These are phyloP conservation scores for Phoenix roebelenii DNA, from an alignment of 176 grass and related monocot genomes.

Conservation along the genomic window DNA sequence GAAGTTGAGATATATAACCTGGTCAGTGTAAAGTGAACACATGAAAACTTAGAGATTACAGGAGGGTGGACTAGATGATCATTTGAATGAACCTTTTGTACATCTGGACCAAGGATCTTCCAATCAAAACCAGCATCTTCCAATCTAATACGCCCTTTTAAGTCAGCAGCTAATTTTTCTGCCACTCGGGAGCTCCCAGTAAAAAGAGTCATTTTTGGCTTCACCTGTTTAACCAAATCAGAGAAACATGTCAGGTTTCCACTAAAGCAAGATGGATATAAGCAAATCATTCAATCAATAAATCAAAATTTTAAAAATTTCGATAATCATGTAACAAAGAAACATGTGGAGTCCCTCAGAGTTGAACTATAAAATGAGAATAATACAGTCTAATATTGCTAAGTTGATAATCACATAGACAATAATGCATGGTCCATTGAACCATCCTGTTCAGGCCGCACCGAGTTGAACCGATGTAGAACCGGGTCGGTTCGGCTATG, in stretches of 20 bases:
- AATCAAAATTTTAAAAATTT: no score
- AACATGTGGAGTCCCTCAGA: no score
- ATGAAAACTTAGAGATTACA: neutral
- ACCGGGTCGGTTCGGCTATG: no score
- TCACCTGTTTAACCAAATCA: constrained; percentile 36
- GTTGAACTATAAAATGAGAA: no score
- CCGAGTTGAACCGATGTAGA: no score
- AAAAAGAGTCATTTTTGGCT: constrained; percentile 92
- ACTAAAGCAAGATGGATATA: neutral
- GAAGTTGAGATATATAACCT: constrained; percentile 24
- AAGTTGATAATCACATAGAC: no score
- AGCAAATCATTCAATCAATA: neutral
- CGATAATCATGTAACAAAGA: no score
- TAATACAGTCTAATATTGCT: no score
- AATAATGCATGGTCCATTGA: no score
- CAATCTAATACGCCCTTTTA: constrained; percentile 79
- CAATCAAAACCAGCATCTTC: constrained; percentile 99
- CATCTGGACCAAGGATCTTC: constrained; percentile 98
- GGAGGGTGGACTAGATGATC: neutral
- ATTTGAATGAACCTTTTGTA: constrained; percentile 55
- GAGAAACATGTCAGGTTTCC: neutral
- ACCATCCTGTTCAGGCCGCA: no score
- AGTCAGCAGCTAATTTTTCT: constrained; percentile 77
- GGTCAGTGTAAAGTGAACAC: neutral
- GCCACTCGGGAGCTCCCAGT: constrained; percentile 83